Evolutionary conservation across 345 rosid genomes (phyloP).

Genomic region (Acer negundo): DNA sequence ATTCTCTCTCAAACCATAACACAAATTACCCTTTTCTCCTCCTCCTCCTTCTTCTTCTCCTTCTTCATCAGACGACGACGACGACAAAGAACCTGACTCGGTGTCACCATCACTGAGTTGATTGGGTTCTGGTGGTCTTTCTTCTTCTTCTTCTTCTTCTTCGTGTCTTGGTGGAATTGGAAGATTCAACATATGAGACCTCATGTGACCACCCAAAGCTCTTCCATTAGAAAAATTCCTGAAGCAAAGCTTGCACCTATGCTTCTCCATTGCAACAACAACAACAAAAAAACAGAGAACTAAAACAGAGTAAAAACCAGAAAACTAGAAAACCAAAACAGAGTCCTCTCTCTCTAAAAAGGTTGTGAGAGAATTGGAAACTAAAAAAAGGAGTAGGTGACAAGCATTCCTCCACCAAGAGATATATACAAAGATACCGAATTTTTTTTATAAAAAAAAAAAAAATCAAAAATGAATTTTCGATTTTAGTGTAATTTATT

Average conservation of each 20-base stretch:
- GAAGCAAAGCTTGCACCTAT: conserved; percentile 71
- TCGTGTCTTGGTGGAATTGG: conserved; percentile 36
- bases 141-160: conserved; percentile 22
- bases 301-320: conserved; percentile 11
- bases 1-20: conserved; percentile 55
- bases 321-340: neutral
- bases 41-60: conserved; percentile 38
- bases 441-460: neutral
- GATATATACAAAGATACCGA: conserved; percentile 28
- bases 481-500: conserved; percentile 20
- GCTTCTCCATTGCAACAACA: conserved; percentile 53
- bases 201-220: conserved; percentile 86
- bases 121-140: conserved; percentile 15
- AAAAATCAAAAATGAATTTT: conserved; percentile 11
- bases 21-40: conserved; percentile 26
- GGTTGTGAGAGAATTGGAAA: conserved; percentile 34
- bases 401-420: conserved; percentile 72
- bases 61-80: conserved; percentile 40
- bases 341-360: conserved; percentile 16
- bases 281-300: neutral
- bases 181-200: conserved; percentile 72
- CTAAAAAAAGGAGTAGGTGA: conserved; percentile 58
- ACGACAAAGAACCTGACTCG: conserved; percentile 42
- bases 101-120: conserved; percentile 43
- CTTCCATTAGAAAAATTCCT: conserved; percentile 69